Evolutionary conservation across 2,329 filamentous ascomycete genomes (phyloP).

Genomic region (Talaromyces sp.): DNA sequence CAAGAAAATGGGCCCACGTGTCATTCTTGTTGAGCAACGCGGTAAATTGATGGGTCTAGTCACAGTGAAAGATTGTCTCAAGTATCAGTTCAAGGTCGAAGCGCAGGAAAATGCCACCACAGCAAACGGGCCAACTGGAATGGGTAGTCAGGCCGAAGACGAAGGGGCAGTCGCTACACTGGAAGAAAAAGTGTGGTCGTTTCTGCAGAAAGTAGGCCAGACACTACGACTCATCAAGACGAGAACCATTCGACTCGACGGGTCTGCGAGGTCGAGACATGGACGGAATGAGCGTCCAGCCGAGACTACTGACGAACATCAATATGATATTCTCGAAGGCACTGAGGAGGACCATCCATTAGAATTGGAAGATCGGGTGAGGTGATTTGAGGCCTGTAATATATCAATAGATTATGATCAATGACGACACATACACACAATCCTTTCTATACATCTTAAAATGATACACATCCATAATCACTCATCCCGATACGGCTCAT

Average conservation of each 20-base stretch:
- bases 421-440: conserved; percentile 16
- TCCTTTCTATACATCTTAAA: background rate
- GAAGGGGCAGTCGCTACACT: conserved; percentile 25
- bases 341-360: conserved; percentile 23
- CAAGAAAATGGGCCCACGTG: conserved; percentile 92
- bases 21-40: conserved; percentile 88
- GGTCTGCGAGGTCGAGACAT: conserved; percentile 27
- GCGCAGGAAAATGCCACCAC: conserved; percentile 64
- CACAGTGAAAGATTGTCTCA: conserved; percentile 94
- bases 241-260: conserved; percentile 14
- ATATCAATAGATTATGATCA: conserved; percentile 11
- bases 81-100: conserved; percentile 96
- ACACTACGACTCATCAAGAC: conserved; percentile 18
- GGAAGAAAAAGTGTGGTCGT: conserved; percentile 38
- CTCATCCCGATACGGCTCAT: conserved; percentile 12
- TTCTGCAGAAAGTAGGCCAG: conserved; percentile 33
- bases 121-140: conserved; percentile 23
- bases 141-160: conserved; percentile 15
- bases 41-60: conserved; percentile 80
- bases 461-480: background rate
- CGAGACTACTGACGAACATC: background rate
- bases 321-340: conserved; percentile 24
- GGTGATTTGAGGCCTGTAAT: conserved; percentile 2
- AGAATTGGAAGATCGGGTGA: conserved; percentile 15
- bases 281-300: background rate